Evolutionary conservation across 2,329 filamentous ascomycete genomes (phyloP).

Genomic region (Colletotrichum sp.): DNA sequence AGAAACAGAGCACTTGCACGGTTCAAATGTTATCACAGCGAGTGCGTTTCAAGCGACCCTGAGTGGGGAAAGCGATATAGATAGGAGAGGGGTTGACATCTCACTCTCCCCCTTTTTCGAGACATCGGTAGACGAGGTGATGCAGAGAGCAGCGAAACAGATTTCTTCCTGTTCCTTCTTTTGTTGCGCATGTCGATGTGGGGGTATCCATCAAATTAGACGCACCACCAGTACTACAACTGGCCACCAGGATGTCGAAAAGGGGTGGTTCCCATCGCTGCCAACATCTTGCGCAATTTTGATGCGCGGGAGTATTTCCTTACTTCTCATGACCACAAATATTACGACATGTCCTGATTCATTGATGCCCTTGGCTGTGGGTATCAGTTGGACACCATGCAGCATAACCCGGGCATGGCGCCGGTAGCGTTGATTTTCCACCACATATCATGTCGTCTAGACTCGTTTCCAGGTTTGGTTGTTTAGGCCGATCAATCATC

Average conservation of each 20-base stretch:
- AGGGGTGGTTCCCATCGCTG: background rate
- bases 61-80: background rate
- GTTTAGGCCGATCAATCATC: conserved; percentile 55
- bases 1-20: background rate
- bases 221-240: background rate
- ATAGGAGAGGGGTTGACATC: background rate
- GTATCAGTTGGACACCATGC: background rate
- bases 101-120: background rate
- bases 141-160: background rate
- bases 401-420: background rate
- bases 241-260: background rate
- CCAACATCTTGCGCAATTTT: background rate
- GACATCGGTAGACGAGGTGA: background rate
- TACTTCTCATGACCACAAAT: background rate
- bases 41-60: background rate
- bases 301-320: background rate
- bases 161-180: background rate
- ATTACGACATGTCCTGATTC: background rate
- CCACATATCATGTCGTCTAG: background rate
- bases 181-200: background rate
- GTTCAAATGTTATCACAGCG: background rate
- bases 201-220: background rate
- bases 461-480: background rate
- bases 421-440: background rate
- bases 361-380: background rate